Base-by-base conservation (phyloP, 2,329 filamentous ascomycete species). In the Colletotrichum melonis region DNA sequence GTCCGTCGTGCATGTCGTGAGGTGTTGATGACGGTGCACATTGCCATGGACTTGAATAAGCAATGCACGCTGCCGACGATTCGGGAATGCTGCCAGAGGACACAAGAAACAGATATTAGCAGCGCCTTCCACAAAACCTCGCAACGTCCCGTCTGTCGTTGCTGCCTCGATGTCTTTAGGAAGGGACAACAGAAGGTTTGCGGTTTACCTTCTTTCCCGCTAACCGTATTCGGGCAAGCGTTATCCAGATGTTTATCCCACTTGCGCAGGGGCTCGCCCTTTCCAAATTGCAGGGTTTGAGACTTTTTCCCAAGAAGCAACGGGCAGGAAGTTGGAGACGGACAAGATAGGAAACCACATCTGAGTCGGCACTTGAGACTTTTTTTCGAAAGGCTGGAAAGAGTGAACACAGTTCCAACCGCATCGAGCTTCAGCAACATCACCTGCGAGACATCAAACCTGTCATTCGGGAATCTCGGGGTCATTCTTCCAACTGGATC, bases 171-270 rank as follows among this genome's bases (percentile, higher is more conserved):
- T 22, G 42, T n/a, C 38, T 60, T n/a, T 49, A 32, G 24, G 70
- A 62, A 65, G 56, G 52, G 35, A 38, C 54, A 56, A 11, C 24
- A 70, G 56, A 26, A 62, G 30, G 42, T 42, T 42, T 14, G 52
- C 7, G 5, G 26, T 35, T 60, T 49, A 35, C 28, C 26, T 54
- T 35, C 30, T 8, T 22, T 16, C 12, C 12, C 26, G 14, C 70
- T 73, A 73, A 73, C 70, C 60, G 62, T 70, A 73, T 70, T 67
- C 55, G 9, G 70, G 30, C 60, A 70, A 70, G 70, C 35, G 70
- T 55, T 62, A 57, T 26, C 67, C 59, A 42, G 19, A 26, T 55
- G 42, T n/a, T 22, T 22, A 59, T 12, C 55, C 67, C 60, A 57
- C 70, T 38, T 60, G 24, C n/a, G 59, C 66, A 69, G 67, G 70